Evolutionary conservation across 148 eudicot genomes (phyloP).

Genomic region (Polygonum aviculare): DNA sequence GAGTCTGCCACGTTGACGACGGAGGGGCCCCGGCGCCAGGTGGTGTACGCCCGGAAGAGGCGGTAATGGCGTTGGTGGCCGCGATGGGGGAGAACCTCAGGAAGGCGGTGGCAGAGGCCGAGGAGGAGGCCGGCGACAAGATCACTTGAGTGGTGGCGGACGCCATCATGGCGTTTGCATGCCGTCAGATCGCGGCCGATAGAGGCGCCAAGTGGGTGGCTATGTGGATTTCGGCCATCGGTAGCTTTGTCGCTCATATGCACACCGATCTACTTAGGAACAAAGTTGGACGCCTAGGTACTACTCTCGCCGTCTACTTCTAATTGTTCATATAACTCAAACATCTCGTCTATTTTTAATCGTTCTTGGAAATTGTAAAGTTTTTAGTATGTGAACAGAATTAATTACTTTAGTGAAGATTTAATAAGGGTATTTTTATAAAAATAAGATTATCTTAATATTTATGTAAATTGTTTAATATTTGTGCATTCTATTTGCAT

Average conservation of each 20-base stretch:
- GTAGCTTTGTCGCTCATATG: constrained; percentile 23
- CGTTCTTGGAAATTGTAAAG: too few species aligned
- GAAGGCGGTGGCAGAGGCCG: constrained; percentile 17
- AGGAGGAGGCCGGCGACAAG: constrained; percentile 24
- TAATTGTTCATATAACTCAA: too few species aligned
- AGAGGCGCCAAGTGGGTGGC: constrained; percentile 27
- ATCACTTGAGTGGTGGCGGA: constrained; percentile 29
- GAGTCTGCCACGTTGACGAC: background rate
- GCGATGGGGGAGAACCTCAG: constrained; percentile 21
- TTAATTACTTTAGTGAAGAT: too few species aligned
- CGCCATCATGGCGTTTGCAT: constrained; percentile 29
- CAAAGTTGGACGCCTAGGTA: background rate
- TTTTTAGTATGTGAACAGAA: too few species aligned
- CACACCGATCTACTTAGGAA: constrained; percentile 29
- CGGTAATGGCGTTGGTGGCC: constrained; percentile 16
- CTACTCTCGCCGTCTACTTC: too few species aligned
- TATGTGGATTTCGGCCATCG: constrained; percentile 15
- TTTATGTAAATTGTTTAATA: too few species aligned
- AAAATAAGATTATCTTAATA: too few species aligned
- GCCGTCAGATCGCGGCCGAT: constrained; percentile 22
- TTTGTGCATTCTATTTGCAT: too few species aligned
- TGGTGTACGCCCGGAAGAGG: constrained; percentile 10
- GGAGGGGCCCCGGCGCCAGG: background rate
- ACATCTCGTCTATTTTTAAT: too few species aligned
- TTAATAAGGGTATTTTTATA: too few species aligned